Conservation (phyloP, 768 basidiomycete species). For the Suillus weaverae region DNA sequence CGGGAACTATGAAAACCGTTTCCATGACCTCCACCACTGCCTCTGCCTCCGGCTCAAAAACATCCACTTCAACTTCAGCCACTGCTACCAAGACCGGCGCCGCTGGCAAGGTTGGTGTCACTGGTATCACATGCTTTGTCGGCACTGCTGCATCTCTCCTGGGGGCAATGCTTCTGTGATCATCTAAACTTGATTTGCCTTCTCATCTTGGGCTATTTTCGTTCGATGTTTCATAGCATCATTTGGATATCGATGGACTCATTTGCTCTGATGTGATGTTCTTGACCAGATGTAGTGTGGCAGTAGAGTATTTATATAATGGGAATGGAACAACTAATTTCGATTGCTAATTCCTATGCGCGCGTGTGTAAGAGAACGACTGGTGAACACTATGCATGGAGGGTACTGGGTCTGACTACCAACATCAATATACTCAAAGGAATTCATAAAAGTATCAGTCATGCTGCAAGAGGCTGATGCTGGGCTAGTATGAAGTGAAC, state of each 20-base stretch:
- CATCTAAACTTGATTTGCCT: not conserved
- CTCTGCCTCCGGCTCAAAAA: not conserved
- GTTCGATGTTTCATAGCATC: not conserved
- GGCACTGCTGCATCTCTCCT: conserved; percentile 23
- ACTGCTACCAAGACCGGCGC: conserved; percentile 10
- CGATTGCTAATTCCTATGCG: conserved; percentile 5
- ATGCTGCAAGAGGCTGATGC: not conserved
- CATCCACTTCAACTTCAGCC: conserved; percentile 7
- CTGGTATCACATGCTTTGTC: conserved; percentile 21
- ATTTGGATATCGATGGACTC: not conserved
- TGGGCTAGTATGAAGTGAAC: not conserved
- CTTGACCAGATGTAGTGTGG: conserved; percentile 12
- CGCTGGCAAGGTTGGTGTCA: conserved; percentile 25
- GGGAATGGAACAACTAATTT: conserved; percentile 8
- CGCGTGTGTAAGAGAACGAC: not conserved
- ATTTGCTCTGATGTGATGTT: not conserved
- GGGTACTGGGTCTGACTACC: not conserved
- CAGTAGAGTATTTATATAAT: conserved; percentile 5
- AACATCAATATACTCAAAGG: not conserved
- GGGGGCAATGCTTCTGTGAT: conserved; percentile 23
- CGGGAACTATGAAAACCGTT: conserved; percentile 10
- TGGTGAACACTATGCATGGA: not conserved
- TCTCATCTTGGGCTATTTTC: not conserved
- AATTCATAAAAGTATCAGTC: not conserved
- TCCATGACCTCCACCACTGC: not conserved